phyloP scores from a whole-genome alignment of 768 basidiomycete species.

The Porpolomopsis calyptriformis region DNA sequence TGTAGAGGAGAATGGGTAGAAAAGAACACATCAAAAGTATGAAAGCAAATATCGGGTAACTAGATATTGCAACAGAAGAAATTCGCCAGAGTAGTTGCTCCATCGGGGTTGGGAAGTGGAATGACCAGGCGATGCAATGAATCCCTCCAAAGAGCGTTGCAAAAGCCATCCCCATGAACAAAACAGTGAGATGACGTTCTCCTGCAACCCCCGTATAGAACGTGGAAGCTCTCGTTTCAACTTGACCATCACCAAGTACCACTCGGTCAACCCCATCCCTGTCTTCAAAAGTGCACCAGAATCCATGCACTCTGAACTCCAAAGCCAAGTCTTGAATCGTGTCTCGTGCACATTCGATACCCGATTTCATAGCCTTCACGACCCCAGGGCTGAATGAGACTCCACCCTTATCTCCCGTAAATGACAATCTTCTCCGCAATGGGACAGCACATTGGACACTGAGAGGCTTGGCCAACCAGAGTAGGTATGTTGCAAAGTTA shows the following conservation, averaged over 20 bases:
- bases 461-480: conserved; percentile 29
- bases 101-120: conserved; percentile 14
- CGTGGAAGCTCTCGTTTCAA: background rate
- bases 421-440: background rate
- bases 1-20: conserved; percentile 3
- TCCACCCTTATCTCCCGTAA: background rate
- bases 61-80: conserved; percentile 11
- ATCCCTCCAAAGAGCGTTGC: conserved; percentile 16
- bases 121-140: conserved; percentile 21
- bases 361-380: too few relatives aligned
- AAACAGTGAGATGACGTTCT: background rate
- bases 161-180: background rate
- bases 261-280: too few relatives aligned
- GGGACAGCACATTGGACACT: conserved; percentile 15
- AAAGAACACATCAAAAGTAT: background rate
- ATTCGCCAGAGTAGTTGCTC: conserved; percentile 19
- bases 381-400: background rate
- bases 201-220: background rate
- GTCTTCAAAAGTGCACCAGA: too few relatives aligned
- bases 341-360: too few relatives aligned
- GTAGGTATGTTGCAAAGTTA: too few relatives aligned
- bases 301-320: too few relatives aligned
- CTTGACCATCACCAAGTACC: background rate
- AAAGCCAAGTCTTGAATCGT: too few relatives aligned
- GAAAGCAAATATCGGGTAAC: background rate